Evolutionary conservation across 371 early-diverging fungal genomes (phyloP).

Genomic region (Blastocladiella emersonii): DNA sequence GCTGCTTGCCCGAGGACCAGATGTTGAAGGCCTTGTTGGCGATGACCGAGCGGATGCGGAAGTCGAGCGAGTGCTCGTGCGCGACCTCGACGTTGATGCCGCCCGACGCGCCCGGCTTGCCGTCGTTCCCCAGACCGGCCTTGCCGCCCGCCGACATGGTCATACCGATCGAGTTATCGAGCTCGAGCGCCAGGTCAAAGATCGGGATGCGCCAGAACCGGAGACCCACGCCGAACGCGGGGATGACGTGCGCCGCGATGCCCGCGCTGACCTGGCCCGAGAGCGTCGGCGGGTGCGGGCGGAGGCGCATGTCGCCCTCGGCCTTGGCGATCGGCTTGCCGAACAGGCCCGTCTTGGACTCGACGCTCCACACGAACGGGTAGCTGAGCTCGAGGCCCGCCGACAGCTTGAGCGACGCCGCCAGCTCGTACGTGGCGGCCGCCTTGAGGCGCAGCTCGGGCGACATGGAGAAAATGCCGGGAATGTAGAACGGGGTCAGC

Average conservation of each 20-base stretch:
- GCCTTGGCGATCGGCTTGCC: background rate
- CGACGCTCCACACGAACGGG: background rate
- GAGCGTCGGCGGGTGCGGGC: background rate
- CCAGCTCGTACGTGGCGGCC: background rate
- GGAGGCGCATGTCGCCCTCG: background rate
- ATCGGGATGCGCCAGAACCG: background rate
- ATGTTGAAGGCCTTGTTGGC: constrained; percentile 1
- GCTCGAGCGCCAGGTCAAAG: background rate
- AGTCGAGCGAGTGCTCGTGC: background rate
- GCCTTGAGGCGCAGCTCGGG: background rate
- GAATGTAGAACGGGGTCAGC: background rate
- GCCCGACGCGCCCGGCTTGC: background rate
- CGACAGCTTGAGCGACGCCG: background rate
- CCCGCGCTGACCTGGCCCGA: background rate
- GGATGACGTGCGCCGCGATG: constrained; percentile 7
- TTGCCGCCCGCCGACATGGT: background rate
- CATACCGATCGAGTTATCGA: constrained; percentile 6
- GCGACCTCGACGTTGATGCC: background rate
- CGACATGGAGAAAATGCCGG: background rate
- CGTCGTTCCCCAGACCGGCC: background rate
- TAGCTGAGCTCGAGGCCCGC: background rate
- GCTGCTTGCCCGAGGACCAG: background rate
- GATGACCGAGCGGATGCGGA: background rate
- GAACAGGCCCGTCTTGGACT: background rate
- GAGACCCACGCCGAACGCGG: constrained; percentile 1